Percentiles rank a stretch among this genome's conserved stretches.
Evolutionary conservation across 2,329 filamentous ascomycete species (phyloP).

Genomic region (Chlorencoelia australis): DNA sequence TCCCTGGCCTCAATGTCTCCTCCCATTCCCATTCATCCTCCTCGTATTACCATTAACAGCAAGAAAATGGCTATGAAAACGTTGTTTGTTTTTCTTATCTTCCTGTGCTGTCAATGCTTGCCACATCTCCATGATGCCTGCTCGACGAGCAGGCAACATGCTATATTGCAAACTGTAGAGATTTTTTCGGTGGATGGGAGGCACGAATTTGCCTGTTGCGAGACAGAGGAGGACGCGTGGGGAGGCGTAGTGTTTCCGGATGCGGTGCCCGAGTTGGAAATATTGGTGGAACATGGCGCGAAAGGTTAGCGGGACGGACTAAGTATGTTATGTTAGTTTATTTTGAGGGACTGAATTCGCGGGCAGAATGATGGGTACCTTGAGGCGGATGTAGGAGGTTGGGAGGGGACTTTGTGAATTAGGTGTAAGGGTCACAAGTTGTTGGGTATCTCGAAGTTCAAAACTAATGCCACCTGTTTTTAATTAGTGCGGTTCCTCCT

Average conservation of each 20-base stretch:
- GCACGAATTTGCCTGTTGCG: constrained; percentile 82
- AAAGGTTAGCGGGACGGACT: constrained; percentile 84
- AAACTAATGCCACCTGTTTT: constrained; percentile 69
- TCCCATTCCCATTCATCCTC: constrained; percentile 5
- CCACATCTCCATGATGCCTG: constrained; percentile 82
- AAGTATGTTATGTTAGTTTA: constrained; percentile 30
- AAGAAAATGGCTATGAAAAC: too few relatives aligned
- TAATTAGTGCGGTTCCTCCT: constrained; percentile 11
- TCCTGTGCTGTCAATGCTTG: constrained; percentile 20
- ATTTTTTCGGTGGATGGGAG: constrained; percentile 87
- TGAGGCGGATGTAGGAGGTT: constrained; percentile 77
- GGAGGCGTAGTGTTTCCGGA: constrained; percentile 91
- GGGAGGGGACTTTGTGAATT: constrained; percentile 29
- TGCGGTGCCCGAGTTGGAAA: constrained; percentile 84
- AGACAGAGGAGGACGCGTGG: constrained; percentile 81
- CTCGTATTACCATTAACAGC: constrained; percentile 2
- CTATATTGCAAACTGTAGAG: constrained; percentile 96
- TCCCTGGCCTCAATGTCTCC: too few relatives aligned
- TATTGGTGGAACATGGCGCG: constrained; percentile 97
- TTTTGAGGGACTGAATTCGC: too few relatives aligned
- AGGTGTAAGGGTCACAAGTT: constrained; percentile 33
- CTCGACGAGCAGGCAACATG: constrained; percentile 79
- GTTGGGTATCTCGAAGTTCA: constrained; percentile 68
- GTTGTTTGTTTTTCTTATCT: constrained; percentile 10
- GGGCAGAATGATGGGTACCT: constrained; percentile 40